Conservation (phyloP, 495 filamentous ascomycete genomes). For the Talaromyces proteolyticus region DNA sequence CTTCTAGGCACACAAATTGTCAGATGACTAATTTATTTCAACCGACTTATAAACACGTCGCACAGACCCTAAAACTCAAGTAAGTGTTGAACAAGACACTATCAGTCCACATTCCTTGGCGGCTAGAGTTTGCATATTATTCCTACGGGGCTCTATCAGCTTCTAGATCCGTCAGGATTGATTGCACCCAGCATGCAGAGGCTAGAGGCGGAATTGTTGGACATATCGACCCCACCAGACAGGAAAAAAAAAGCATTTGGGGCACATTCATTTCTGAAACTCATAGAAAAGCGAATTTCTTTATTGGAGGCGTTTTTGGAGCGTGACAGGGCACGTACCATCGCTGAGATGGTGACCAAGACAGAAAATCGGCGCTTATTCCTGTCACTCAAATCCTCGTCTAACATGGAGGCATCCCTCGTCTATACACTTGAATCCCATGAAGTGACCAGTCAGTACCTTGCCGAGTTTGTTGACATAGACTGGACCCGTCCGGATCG, state of each 20-base stretch:
- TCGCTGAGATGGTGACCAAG: not conserved
- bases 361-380: not conserved
- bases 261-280: not conserved
- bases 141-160: too few relatives aligned
- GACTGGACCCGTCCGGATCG: not conserved
- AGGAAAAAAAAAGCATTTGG: not conserved
- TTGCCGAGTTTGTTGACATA: not conserved
- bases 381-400: not conserved
- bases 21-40: too few relatives aligned
- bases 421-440: not conserved
- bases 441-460: not conserved
- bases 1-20: not conserved
- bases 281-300: not conserved
- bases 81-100: too few relatives aligned
- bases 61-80: too few relatives aligned
- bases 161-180: not conserved
- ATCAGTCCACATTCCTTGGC: too few relatives aligned
- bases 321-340: not conserved
- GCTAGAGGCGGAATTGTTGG: not conserved
- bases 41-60: too few relatives aligned
- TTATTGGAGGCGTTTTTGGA: not conserved
- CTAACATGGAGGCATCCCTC: not conserved
- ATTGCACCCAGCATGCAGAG: not conserved
- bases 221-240: not conserved
- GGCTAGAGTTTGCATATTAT: too few relatives aligned